Evolutionary conservation across 2,329 filamentous ascomycete genomes (phyloP).

Genomic region (Talaromyces atroroseus): DNA sequence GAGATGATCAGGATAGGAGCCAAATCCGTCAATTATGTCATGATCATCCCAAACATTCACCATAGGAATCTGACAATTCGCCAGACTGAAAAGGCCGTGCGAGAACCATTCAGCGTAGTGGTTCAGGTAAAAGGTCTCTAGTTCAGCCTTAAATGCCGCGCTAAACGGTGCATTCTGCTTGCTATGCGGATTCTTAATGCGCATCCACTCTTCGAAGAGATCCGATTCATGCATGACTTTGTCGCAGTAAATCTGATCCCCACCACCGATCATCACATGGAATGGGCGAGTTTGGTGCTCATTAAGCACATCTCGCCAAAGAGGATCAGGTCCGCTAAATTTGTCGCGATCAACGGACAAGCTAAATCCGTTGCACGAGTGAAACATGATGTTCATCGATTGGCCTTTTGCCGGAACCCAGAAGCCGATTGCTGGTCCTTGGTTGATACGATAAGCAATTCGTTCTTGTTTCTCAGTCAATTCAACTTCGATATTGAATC

Average conservation of each 20-base stretch:
- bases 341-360: constrained; percentile 68
- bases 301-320: constrained; percentile 96
- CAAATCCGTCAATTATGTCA: constrained; percentile 85
- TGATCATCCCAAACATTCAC: constrained; percentile 98
- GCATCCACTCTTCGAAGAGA: constrained; percentile 78
- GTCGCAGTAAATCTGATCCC: constrained; percentile 97
- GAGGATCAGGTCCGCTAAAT: constrained; percentile 86
- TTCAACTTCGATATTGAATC: constrained; percentile 92
- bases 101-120: constrained; percentile 95
- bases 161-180: constrained; percentile 78
- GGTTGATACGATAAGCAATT: constrained; percentile 92
- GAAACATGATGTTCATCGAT: constrained; percentile 98
- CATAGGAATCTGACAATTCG: constrained; percentile 93
- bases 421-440: constrained; percentile 80
- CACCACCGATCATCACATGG: constrained; percentile 96
- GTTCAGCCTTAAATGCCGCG: constrained; percentile 74
- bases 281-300: constrained; percentile 86
- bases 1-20: constrained; percentile 85
- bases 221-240: constrained; percentile 67
- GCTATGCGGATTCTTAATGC: constrained; percentile 69
- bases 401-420: constrained; percentile 84
- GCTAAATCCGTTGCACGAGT: constrained; percentile 96
- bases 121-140: constrained; percentile 83
- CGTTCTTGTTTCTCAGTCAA: constrained; percentile 71
- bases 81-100: constrained; percentile 87